These are phyloP conservation scores for Calocybe gangraenosa DNA, from an alignment of 768 basidiomycete species.

Conservation along the genomic window DNA sequence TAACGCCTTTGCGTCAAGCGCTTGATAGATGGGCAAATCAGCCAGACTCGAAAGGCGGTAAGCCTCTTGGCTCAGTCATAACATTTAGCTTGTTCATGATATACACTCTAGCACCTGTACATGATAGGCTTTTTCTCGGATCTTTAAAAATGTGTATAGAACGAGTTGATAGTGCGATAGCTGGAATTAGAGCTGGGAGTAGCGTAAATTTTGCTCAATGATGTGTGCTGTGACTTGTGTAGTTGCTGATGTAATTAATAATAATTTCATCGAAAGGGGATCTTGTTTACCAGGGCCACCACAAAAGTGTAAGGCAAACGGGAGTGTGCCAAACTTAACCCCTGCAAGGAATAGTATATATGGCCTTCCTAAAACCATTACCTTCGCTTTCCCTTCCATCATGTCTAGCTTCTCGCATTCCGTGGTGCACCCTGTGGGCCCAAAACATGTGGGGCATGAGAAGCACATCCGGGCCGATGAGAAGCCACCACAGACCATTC, in stretches of 20 bases:
- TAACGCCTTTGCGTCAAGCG: constrained; percentile 39
- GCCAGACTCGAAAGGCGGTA: constrained; percentile 4
- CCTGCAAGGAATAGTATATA: no score
- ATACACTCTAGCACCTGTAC: constrained; percentile 22
- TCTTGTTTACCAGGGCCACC: no score
- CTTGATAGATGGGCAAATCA: constrained; percentile 30
- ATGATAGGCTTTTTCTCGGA: constrained; percentile 33
- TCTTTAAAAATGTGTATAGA: constrained; percentile 47
- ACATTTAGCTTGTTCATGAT: not conserved
- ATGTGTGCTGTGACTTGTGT: no score
- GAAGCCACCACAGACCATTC: not conserved
- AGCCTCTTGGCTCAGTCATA: constrained; percentile 1
- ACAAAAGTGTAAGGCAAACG: no score
- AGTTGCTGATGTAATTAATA: no score
- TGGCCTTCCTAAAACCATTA: no score
- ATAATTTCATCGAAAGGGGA: no score
- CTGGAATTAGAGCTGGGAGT: not conserved
- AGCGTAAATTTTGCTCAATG: no score
- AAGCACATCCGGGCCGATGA: not conserved
- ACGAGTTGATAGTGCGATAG: constrained; percentile 38
- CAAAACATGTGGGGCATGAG: not conserved
- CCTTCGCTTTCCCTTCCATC: no score
- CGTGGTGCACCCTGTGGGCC: no score
- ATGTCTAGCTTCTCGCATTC: no score
- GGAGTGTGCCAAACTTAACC: no score